Evolutionary conservation across 345 rosid species (phyloP).

Genomic region (Citrus maxima): DNA sequence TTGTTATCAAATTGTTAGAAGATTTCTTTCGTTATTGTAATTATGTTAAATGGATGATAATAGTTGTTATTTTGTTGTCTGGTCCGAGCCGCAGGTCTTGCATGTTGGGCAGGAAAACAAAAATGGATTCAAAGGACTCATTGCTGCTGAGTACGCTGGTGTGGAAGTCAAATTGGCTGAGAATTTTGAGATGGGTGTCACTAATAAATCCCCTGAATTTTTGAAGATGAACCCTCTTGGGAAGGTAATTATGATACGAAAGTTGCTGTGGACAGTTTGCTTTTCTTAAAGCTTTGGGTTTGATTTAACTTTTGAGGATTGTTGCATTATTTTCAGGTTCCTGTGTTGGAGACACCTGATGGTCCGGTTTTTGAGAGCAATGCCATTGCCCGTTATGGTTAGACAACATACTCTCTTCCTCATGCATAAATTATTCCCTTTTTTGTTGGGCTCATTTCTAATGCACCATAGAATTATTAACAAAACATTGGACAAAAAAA

Average conservation of each 20-base stretch:
- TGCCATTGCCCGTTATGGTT: constrained; percentile 92
- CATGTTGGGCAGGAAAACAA: constrained; percentile 57
- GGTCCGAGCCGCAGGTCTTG: constrained; percentile 41
- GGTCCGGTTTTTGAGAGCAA: constrained; percentile 94
- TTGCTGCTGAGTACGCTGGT: constrained; percentile 79
- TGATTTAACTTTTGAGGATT: background rate
- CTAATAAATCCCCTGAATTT: constrained; percentile 79
- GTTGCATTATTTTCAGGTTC: constrained; percentile 47
- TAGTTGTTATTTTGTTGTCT: background rate
- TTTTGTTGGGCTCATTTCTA: background rate
- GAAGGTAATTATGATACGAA: constrained; percentile 41
- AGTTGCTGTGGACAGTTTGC: background rate
- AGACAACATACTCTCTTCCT: background rate
- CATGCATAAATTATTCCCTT: background rate
- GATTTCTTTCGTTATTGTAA: background rate
- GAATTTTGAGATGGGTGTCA: constrained; percentile 75
- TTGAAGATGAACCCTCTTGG: constrained; percentile 92
- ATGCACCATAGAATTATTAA: background rate
- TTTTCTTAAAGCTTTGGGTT: background rate
- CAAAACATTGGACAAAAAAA: too few relatives aligned
- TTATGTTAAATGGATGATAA: background rate
- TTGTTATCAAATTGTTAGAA: too few relatives aligned
- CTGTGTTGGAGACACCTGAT: constrained; percentile 92
- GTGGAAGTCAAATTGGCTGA: constrained; percentile 54
- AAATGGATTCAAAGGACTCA: constrained; percentile 61